Evolutionary conservation across 2,329 filamentous ascomycete genomes (phyloP), one percentile per base, ranked within the genome.

Genomic region (Fusarium tanahbumbuense): DNA sequence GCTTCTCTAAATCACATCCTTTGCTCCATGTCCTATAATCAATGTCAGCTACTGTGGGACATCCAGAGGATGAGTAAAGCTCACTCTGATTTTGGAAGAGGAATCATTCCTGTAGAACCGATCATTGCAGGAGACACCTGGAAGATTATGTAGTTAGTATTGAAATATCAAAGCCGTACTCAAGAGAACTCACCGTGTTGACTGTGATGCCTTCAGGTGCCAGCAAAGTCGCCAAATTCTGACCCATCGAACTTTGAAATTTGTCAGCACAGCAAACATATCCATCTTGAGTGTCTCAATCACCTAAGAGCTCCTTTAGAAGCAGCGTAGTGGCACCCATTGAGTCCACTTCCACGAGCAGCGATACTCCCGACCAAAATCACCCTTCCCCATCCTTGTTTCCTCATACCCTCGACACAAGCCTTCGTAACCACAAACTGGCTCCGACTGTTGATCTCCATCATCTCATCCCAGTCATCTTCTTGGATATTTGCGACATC

Each of bases 61-160:
- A 0, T 11, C 15, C 4, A 15, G 5, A 16, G 16, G n/a, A 32
- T 16, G 10, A 3, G 27, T 12, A 2, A 16, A 12, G 15, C 61
- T 49, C 64, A 79, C 78, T 62, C 71, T 40, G 73, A 72, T 27
- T 75, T 76, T 2, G 78, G 77, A 1, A 73, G 72, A 3, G 78
- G 76, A 37, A 80, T 80, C 78, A 80, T 79, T 40, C 76, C 78
- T 11, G 78, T 80, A 4, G 73, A 71, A 1, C 77, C 78, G 42
- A 80, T 80, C 77, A 80, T 78, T n/a, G 78, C 78, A 3, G 78
- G 78, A 5, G 76, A 63, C 4, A 80, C 75, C 78, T 79, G n/a
- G 11, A 22, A 1, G 32, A 22, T 16, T 3, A 15, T n/a, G 15
- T 5, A 13, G 25, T 45, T 1, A n/a, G 45, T n/a, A 18, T 12